These are phyloP conservation scores for Pistacia atlantica DNA, from an alignment of 345 rosid genomes.

Conservation along the genomic window DNA sequence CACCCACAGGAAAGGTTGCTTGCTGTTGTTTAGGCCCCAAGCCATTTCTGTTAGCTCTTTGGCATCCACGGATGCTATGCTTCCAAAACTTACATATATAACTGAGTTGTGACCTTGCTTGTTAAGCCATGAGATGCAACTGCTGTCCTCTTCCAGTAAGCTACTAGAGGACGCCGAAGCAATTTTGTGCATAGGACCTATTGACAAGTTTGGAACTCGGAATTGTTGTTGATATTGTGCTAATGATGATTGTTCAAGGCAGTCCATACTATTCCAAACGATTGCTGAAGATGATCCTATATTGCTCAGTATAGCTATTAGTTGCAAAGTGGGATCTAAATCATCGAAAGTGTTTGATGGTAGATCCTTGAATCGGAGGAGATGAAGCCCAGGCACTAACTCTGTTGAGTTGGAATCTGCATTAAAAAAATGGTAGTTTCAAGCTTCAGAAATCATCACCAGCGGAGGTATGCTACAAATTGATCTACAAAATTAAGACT, in stretches of 20 bases:
- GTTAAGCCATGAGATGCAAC: constrained; percentile 14
- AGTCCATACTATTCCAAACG: not conserved
- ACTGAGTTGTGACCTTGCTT: not conserved
- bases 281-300: constrained; percentile 7
- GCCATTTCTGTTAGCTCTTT: constrained; percentile 11
- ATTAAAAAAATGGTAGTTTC: not conserved
- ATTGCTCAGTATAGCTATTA: not conserved
- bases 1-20: constrained; percentile 15
- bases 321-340: no score
- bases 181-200: constrained; percentile 39
- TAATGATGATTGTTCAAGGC: constrained; percentile 22
- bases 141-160: constrained; percentile 29
- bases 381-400: not conserved
- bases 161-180: constrained; percentile 13
- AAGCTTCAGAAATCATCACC: not conserved
- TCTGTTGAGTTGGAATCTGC: not conserved
- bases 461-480: not conserved
- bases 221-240: constrained; percentile 6
- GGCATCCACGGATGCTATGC: constrained; percentile 2
- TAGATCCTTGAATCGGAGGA: constrained; percentile 9
- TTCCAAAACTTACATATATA: constrained; percentile 5
- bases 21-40: constrained; percentile 18
- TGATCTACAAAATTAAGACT: not conserved
- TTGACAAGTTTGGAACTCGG: constrained; percentile 15
- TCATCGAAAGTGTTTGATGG: not conserved